Conservation (phyloP, 2,329 filamentous ascomycete genomes). For the Teratosphaeria nubilosa region DNA sequence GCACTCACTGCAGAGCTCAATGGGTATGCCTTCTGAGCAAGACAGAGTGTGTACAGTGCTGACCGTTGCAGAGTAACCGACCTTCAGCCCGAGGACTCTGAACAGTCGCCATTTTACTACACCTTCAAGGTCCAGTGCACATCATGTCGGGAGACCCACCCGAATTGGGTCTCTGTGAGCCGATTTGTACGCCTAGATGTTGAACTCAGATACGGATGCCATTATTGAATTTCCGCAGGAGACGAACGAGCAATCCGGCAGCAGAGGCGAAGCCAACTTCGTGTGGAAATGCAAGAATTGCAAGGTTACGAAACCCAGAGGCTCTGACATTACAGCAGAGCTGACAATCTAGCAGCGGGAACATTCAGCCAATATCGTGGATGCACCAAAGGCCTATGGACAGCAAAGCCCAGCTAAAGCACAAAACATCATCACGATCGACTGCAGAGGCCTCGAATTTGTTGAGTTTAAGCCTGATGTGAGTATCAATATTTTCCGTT, state of each 20-base stretch:
- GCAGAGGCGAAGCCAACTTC: slow-evolving; percentile 92
- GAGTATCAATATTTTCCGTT: not conserved
- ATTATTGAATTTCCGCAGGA: slow-evolving; percentile 47
- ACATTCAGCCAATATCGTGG: slow-evolving; percentile 74
- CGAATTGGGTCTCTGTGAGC: slow-evolving; percentile 76
- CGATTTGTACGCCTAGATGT: slow-evolving; percentile 59
- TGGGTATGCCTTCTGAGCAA: slow-evolving; percentile 43
- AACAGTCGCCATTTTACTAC: slow-evolving; percentile 82
- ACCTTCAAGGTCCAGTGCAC: slow-evolving; percentile 98
- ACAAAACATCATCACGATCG: slow-evolving; percentile 77
- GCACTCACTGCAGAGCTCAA: slow-evolving; percentile 57
- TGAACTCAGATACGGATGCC: not conserved
- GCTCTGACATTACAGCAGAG: not conserved
- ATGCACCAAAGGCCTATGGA: slow-evolving; percentile 60
- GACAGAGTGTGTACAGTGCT: not conserved
- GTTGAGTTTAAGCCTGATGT: slow-evolving; percentile 84
- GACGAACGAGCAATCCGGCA: slow-evolving; percentile 80
- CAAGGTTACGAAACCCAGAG: slow-evolving; percentile 52
- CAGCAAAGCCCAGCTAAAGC: slow-evolving; percentile 61
- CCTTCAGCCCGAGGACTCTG: slow-evolving; percentile 71
- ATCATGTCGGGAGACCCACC: slow-evolving; percentile 85
- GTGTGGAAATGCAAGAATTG: slow-evolving; percentile 99
- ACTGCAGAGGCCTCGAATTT: slow-evolving; percentile 91
- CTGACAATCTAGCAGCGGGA: slow-evolving; percentile 50
- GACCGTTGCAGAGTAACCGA: slow-evolving; percentile 65